Conservation (phyloP, 768 basidiomycete species). For the Agaricus sinodeliciosus region DNA sequence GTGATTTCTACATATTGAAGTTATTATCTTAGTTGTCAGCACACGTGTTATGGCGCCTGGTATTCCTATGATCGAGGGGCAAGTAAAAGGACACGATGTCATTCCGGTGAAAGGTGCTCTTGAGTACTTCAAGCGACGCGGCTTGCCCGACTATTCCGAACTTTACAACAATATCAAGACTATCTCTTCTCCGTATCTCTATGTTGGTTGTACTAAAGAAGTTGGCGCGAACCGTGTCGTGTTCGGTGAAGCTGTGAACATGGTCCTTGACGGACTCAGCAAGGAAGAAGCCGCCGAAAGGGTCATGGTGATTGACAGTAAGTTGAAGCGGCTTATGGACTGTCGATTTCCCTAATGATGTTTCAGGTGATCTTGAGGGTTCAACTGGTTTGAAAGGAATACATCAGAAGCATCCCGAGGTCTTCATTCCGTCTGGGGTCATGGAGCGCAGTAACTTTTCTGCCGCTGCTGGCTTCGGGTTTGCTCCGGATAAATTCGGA, state of each 20-base stretch:
- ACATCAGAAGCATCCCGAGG: constrained; percentile 86
- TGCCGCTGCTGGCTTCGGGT: constrained; percentile 84
- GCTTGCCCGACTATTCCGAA: constrained; percentile 44
- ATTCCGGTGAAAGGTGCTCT: constrained; percentile 77
- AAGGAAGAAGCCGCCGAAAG: constrained; percentile 74
- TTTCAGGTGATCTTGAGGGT: constrained; percentile 73
- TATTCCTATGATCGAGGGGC: constrained; percentile 72
- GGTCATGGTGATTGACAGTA: constrained; percentile 86
- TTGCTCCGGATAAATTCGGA: constrained; percentile 74
- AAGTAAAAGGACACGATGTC: constrained; percentile 77
- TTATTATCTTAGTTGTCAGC: constrained; percentile 42
- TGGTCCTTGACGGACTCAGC: constrained; percentile 65
- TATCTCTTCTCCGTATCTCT: constrained; percentile 45
- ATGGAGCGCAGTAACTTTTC: constrained; percentile 85
- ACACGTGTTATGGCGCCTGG: constrained; percentile 69
- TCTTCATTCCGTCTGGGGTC: constrained; percentile 79
- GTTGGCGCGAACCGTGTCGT: constrained; percentile 74
- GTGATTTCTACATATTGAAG: background rate
- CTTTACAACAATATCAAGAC: constrained; percentile 67
- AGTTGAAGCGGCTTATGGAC: constrained; percentile 18
- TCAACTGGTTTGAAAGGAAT: constrained; percentile 86
- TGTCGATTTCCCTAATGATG: background rate
- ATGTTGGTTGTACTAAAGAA: constrained; percentile 67
- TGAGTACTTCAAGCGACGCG: constrained; percentile 62
- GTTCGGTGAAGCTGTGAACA: constrained; percentile 80